Conservation (phyloP, 768 basidiomycete genomes). For the Butyriboletus loyo region DNA sequence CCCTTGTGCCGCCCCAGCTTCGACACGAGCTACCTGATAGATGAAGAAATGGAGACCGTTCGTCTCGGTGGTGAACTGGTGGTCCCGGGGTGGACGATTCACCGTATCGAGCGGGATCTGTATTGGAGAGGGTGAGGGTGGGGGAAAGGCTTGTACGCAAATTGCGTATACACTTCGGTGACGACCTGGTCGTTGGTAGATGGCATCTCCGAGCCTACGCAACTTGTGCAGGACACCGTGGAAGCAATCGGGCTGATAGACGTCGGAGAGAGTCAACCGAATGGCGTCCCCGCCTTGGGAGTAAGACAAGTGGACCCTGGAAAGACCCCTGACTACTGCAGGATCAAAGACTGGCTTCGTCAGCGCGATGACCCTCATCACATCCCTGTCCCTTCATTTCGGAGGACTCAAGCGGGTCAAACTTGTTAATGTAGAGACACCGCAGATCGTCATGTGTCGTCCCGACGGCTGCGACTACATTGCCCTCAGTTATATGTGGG, state of each 20-base stretch:
- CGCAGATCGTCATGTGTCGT: slow-evolving; percentile 7
- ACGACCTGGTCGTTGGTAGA: neutral
- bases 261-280: neutral
- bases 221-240: neutral
- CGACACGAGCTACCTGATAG: slow-evolving; percentile 2
- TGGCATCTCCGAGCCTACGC: neutral
- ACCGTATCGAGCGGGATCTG: neutral
- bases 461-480: slow-evolving; percentile 5
- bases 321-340: neutral
- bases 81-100: neutral
- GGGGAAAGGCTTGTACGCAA: slow-evolving; percentile 4
- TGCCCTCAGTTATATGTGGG: slow-evolving; percentile 20
- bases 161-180: slow-evolving; percentile 7
- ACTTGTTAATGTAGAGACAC: slow-evolving; percentile 6
- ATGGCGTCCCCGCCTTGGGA: neutral
- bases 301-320: slow-evolving; percentile 5
- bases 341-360: slow-evolving; percentile 9
- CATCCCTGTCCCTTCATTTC: slow-evolving; percentile 1
- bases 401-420: slow-evolving; percentile 6
- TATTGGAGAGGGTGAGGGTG: neutral
- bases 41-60: neutral
- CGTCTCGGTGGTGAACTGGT: neutral
- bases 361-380: slow-evolving; percentile 7
- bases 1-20: slow-evolving; percentile 13
- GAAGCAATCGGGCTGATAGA: slow-evolving; percentile 8